Evolutionary conservation across 2,329 filamentous ascomycete genomes (phyloP), one percentile per base, ranked within the genome.

Genomic region (Colletotrichum nymphaeae): DNA sequence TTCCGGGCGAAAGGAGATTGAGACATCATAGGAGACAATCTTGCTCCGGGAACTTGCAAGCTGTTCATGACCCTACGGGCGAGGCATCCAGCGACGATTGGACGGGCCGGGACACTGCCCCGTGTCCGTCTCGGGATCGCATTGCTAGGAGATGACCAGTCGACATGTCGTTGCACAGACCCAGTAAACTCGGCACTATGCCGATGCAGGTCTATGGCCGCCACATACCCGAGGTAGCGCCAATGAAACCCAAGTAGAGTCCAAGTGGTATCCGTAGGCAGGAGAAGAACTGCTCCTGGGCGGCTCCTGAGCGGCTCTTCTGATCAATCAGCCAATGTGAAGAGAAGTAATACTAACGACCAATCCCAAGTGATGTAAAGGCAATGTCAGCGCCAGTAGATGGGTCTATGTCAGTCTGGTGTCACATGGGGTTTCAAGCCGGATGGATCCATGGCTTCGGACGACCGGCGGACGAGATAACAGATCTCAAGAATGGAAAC

Each of bases 111-210:
- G 19, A 49, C 42, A 49, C 42, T 49, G n/a, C 52, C n/a, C 52
- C 24, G 11, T 26, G 26, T 67, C 56, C 28, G 65, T 62, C 19
- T 28, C 22, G n/a, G 11, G 3, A 16, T 32, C 12, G 30, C 58
- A 37, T 37, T 28, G 7, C 35, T 26, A 16, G 7, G 8, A 28
- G 59, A 22, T 37, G 16, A 16, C 35, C 11, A 24, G 7, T 14
- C 9, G 67, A 11, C n/a, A 60, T 42, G 59, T 69, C 35, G 67
- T 70, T 65, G 55, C 62, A 70, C 67, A 35, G 67, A 60, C 62
- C 22, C 42, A 42, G 16, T 5, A 11, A 22, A 57, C 35, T 69
- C 62, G 62, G 68, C 68, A 70, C 63, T 19, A 46, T 66, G 68
- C 68, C 68, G 68, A 70, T 42, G 46, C 32, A 30, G 22, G 28